These are phyloP conservation scores for Epicoccum nigrum DNA, from an alignment of 2,329 filamentous ascomycete genomes.

Conservation along the genomic window DNA sequence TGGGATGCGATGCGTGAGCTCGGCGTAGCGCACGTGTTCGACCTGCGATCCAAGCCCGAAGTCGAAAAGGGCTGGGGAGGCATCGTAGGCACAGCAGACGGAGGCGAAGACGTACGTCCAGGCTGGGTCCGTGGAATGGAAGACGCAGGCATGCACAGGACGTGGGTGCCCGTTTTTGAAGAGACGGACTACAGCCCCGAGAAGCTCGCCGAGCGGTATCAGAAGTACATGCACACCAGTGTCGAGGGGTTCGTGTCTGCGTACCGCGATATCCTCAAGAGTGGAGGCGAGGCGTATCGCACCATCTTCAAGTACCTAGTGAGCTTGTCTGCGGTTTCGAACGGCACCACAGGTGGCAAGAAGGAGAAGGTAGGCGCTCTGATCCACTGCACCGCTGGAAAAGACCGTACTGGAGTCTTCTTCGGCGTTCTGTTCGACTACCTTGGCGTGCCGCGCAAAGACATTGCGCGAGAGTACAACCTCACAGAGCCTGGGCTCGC, in stretches of 20 bases:
- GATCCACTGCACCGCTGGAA: conserved; percentile 77
- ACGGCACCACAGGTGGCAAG: background rate
- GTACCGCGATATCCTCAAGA: conserved; percentile 66
- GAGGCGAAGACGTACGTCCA: conserved; percentile 41
- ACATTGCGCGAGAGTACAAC: conserved; percentile 67
- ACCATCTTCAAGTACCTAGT: conserved; percentile 67
- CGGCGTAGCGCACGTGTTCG: conserved; percentile 70
- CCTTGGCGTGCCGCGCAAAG: conserved; percentile 66
- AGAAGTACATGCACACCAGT: conserved; percentile 63
- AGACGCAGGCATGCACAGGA: conserved; percentile 54
- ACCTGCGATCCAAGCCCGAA: conserved; percentile 69
- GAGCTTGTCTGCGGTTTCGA: conserved; percentile 14
- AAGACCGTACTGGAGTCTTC: conserved; percentile 76
- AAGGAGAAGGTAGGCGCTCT: conserved; percentile 58
- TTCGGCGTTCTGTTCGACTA: conserved; percentile 69
- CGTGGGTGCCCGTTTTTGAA: conserved; percentile 70
- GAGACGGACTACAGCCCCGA: conserved; percentile 68
- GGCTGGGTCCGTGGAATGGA: conserved; percentile 32
- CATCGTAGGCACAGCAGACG: conserved; percentile 37
- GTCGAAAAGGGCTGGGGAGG: conserved; percentile 53
- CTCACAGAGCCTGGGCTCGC: conserved; percentile 68
- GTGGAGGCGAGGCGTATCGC: conserved; percentile 61
- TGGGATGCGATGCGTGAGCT: conserved; percentile 49
- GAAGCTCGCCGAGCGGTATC: conserved; percentile 65
- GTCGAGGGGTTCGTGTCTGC: conserved; percentile 66